Conservation (phyloP, 352 stramenopile species). For the Peronosclerospora sorghi region DNA sequence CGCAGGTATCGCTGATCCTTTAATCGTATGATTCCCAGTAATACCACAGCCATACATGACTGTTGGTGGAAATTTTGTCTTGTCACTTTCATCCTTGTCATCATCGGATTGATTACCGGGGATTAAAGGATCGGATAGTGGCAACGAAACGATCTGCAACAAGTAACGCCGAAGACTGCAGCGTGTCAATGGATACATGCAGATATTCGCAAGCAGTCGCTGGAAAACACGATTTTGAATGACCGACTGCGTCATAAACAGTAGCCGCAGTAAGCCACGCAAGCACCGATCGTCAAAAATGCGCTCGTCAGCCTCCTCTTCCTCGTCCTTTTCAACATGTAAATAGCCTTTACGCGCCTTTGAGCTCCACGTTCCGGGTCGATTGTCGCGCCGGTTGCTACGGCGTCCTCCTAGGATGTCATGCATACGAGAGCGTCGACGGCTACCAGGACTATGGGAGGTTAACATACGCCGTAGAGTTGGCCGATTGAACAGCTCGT, state of each 20-base stretch:
- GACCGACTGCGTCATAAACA: slow-evolving; percentile 76
- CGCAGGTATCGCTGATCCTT: slow-evolving; percentile 34
- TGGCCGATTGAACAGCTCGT: slow-evolving; percentile 58
- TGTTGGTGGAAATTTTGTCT: slow-evolving; percentile 40
- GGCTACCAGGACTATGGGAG: slow-evolving; percentile 39
- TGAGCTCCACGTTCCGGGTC: slow-evolving; percentile 7
- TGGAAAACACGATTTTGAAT: slow-evolving; percentile 78
- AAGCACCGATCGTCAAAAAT: slow-evolving; percentile 64
- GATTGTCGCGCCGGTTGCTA: slow-evolving; percentile 26
- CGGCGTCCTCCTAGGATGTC: slow-evolving; percentile 33
- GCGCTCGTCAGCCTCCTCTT: slow-evolving; percentile 43
- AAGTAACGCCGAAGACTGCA: slow-evolving; percentile 46
- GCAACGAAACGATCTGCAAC: slow-evolving; percentile 47
- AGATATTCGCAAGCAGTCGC: slow-evolving; percentile 68
- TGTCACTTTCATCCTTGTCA: slow-evolving; percentile 25
- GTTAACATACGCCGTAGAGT: slow-evolving; percentile 75
- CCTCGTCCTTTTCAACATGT: slow-evolving; percentile 61
- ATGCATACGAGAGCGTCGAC: slow-evolving; percentile 35
- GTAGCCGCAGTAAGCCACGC: slow-evolving; percentile 47
- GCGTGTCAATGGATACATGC: slow-evolving; percentile 64
- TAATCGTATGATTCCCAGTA: slow-evolving; percentile 18
- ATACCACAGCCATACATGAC: slow-evolving; percentile 45
- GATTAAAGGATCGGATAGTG: slow-evolving; percentile 32
- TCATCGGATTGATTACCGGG: slow-evolving; percentile 24
- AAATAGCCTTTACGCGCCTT: slow-evolving; percentile 43